A percentile compares a stretch with the other conserved stretches of the same genome.
Conservation (phyloP, 352 stramenopile species). For the Pythium volutum region DNA sequence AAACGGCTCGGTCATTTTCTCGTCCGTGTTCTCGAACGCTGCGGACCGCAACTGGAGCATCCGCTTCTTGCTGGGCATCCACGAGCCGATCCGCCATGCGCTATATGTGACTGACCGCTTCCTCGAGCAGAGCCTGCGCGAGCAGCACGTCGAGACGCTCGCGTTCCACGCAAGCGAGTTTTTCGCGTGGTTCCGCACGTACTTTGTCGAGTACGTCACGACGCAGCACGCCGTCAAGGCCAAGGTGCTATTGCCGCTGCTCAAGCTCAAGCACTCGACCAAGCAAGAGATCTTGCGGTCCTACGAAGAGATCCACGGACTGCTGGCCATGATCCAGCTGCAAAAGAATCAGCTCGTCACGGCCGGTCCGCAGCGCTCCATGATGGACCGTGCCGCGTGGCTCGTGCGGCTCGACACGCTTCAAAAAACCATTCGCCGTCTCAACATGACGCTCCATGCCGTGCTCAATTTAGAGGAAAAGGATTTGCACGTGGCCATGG, state of each 20-base stretch:
- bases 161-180: slow-evolving; percentile 68
- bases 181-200: slow-evolving; percentile 75
- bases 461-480: slow-evolving; percentile 79
- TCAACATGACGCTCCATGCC: slow-evolving; percentile 63
- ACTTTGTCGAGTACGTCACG: slow-evolving; percentile 79
- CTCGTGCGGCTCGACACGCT: slow-evolving; percentile 58
- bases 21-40: slow-evolving; percentile 48
- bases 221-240: slow-evolving; percentile 71
- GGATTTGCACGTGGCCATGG: slow-evolving; percentile 55
- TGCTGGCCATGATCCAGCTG: slow-evolving; percentile 55
- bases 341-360: slow-evolving; percentile 50
- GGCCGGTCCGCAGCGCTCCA: background rate
- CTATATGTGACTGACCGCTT: slow-evolving; percentile 84
- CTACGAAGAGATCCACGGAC: slow-evolving; percentile 63
- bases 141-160: slow-evolving; percentile 33
- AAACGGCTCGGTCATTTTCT: slow-evolving; percentile 71
- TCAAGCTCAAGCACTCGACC: slow-evolving; percentile 55
- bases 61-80: slow-evolving; percentile 68
- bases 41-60: slow-evolving; percentile 69
- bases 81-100: slow-evolving; percentile 78
- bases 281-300: slow-evolving; percentile 60
- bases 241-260: slow-evolving; percentile 54
- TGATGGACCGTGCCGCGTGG: slow-evolving; percentile 36
- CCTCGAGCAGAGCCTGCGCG: slow-evolving; percentile 44
- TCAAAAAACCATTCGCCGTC: slow-evolving; percentile 57